phyloP scores from a whole-genome alignment of 2,329 filamentous ascomycete species.

The Atkinsonella texensis region DNA sequence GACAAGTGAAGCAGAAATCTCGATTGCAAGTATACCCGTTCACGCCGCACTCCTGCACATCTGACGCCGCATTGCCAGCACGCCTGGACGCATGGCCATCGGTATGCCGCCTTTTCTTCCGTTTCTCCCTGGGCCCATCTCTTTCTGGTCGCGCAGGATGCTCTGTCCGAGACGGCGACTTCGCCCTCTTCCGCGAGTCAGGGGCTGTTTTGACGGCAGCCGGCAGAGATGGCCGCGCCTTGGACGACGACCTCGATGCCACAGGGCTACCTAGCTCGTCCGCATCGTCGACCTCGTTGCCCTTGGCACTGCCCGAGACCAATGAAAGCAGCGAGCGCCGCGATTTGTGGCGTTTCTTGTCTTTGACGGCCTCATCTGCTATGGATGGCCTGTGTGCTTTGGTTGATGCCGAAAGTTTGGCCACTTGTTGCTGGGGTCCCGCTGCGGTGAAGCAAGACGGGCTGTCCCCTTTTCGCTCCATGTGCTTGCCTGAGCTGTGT shows the following conservation, averaged over 20 bases:
- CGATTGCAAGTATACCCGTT: constrained; percentile 43
- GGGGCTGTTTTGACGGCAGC: constrained; percentile 8
- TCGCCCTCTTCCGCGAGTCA: constrained; percentile 15
- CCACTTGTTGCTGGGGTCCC: not conserved
- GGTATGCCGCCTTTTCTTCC: constrained; percentile 3
- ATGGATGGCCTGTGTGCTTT: not conserved
- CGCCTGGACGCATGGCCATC: constrained; percentile 10
- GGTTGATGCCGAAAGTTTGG: not conserved
- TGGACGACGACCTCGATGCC: constrained; percentile 8
- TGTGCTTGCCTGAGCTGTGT: not conserved
- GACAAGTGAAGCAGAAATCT: constrained; percentile 49
- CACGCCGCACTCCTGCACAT: constrained; percentile 36
- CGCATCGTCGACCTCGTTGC: constrained; percentile 1
- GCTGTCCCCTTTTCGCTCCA: not conserved
- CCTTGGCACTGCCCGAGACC: not conserved
- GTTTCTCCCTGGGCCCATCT: constrained; percentile 8
- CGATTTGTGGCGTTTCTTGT: constrained; percentile 1
- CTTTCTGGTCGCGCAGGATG: constrained; percentile 15
- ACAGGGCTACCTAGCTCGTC: constrained; percentile 1
- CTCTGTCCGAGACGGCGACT: constrained; percentile 17
- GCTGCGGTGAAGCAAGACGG: not conserved
- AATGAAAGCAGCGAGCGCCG: constrained; percentile 4
- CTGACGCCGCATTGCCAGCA: constrained; percentile 32
- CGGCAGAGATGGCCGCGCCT: constrained; percentile 6
- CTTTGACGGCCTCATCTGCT: not conserved